Percentiles rank a stretch among this genome's conserved stretches.
These are phyloP conservation scores for Ceratobasidium sp. DNA, from an alignment of 1,284 basidiomycete genomes.

Conservation along the genomic window DNA sequence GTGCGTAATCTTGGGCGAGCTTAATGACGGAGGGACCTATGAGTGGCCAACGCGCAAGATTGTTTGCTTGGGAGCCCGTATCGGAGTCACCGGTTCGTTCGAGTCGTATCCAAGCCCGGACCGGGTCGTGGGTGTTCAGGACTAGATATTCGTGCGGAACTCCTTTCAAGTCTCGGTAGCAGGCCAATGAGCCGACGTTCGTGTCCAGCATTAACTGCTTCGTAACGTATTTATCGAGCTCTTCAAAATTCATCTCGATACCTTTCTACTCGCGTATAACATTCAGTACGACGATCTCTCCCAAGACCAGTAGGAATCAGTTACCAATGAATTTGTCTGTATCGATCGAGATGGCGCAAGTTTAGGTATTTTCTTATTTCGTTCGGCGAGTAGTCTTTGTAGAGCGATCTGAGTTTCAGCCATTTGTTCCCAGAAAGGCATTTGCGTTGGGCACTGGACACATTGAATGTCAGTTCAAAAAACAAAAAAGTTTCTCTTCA, in stretches of 20 bases:
- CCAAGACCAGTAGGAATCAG: too few species aligned
- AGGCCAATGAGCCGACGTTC: not conserved
- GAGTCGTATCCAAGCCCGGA: not conserved
- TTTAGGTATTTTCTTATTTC: not conserved
- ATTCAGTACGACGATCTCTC: not conserved
- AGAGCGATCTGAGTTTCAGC: not conserved
- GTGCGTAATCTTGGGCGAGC: not conserved
- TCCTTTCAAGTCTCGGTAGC: not conserved
- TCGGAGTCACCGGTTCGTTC: not conserved
- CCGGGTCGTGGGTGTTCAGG: not conserved
- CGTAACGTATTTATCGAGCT: not conserved
- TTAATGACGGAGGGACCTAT: not conserved
- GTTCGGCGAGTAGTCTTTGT: not conserved
- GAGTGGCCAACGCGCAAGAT: too few species aligned
- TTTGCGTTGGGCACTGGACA: not conserved
- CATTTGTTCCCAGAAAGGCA: not conserved
- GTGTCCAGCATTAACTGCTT: not conserved
- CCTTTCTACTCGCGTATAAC: not conserved
- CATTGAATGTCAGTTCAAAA: not conserved
- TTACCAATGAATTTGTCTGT: not conserved
- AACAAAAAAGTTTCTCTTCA: not conserved
- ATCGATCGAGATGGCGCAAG: not conserved
- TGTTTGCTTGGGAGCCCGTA: not conserved
- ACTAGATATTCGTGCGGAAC: not conserved
- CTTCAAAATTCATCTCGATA: not conserved